Evolutionary conservation across 2,329 filamentous ascomycete genomes (phyloP).

Genomic region (Phaeosphaeriaceae sp.): DNA sequence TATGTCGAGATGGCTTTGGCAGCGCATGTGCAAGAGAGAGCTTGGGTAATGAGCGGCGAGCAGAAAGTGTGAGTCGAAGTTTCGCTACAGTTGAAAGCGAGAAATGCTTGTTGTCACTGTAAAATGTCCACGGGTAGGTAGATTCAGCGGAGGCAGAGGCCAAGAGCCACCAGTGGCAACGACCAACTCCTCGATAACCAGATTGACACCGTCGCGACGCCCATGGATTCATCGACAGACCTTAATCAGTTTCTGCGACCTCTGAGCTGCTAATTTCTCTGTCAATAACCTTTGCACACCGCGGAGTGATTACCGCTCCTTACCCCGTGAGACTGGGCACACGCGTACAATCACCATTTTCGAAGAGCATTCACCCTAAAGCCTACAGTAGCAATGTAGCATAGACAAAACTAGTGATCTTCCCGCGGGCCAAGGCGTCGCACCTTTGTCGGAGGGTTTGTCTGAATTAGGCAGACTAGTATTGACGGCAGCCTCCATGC

Average conservation of each 20-base stretch:
- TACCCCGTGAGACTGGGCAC: slow-evolving; percentile 21
- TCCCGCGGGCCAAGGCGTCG: slow-evolving; percentile 35
- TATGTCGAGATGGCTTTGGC: too few species aligned
- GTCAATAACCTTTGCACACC: background rate
- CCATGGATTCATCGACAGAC: slow-evolving; percentile 2
- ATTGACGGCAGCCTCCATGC: slow-evolving; percentile 18
- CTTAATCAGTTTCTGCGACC: background rate
- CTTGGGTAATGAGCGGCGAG: too few species aligned
- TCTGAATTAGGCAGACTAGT: slow-evolving; percentile 22
- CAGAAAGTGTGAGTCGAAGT: too few species aligned
- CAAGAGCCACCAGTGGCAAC: background rate
- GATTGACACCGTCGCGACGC: background rate
- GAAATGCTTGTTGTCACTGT: too few species aligned
- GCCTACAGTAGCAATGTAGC: slow-evolving; percentile 10
- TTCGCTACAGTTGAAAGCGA: too few species aligned
- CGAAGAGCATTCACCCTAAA: slow-evolving; percentile 19
- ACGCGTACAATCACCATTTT: slow-evolving; percentile 15
- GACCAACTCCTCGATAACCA: background rate
- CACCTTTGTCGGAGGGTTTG: slow-evolving; percentile 36
- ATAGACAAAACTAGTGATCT: slow-evolving; percentile 6
- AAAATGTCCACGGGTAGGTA: too few species aligned
- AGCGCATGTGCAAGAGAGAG: too few species aligned
- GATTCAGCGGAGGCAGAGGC: background rate
- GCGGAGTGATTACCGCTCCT: background rate
- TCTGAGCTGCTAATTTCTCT: slow-evolving; percentile 7